phyloP scores from a whole-genome alignment of 208 protist genomes.

The Porcisia hertigi region DNA sequence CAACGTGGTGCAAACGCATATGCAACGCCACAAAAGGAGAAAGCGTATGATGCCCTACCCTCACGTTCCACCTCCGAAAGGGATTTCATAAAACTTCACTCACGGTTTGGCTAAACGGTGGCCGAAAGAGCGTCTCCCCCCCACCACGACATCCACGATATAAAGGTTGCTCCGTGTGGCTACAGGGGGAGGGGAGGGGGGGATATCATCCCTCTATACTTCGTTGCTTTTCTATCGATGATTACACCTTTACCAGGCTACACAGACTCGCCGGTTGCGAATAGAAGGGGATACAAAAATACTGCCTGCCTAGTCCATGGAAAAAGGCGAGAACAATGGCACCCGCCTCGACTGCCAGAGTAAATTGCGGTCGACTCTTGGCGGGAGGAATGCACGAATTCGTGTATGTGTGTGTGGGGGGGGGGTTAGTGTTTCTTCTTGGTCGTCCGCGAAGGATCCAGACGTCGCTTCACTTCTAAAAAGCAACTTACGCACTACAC shows the following conservation, averaged over 20 bases:
- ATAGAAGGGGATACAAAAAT: background rate
- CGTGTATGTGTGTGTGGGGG: background rate
- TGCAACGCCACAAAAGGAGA: background rate
- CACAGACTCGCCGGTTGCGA: constrained; percentile 7
- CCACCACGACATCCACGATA: background rate
- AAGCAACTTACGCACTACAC: background rate
- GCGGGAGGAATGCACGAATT: background rate
- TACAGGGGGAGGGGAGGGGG: too few relatives aligned
- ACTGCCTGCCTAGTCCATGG: too few relatives aligned
- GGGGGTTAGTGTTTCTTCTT: background rate
- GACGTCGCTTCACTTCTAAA: background rate
- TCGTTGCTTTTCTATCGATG: background rate
- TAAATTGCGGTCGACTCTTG: background rate
- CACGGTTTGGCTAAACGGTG: too few relatives aligned
- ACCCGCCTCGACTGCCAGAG: background rate
- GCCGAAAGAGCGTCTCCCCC: too few relatives aligned
- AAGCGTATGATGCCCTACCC: background rate
- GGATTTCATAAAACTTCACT: background rate
- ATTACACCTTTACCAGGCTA: background rate
- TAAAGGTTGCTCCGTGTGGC: background rate
- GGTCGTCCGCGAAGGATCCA: background rate
- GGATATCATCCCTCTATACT: background rate
- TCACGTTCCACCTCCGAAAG: background rate
- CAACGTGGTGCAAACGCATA: background rate
- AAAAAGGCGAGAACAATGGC: background rate